Evolutionary conservation across 192 early-diverging fungal genomes (phyloP), one percentile per base, ranked within the genome.

Genomic region (Phlyctochytrium bullatum): DNA sequence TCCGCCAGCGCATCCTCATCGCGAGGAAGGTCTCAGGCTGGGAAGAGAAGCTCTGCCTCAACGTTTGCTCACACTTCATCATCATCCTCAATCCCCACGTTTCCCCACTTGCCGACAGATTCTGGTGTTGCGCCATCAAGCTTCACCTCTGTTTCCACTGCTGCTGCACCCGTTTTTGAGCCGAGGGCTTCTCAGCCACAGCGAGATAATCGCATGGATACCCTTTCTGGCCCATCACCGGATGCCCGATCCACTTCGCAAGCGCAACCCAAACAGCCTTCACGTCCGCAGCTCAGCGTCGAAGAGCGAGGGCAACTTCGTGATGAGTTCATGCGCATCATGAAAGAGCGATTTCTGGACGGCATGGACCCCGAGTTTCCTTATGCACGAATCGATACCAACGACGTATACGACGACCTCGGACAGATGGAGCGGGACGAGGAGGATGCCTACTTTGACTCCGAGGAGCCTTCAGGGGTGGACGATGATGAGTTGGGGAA

Each of bases 381-480:
- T 59, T 56, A 73, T 68, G 32, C 60, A 1, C n/a, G 14, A n/a
- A 60, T 73, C 20, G 72, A 73, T 57, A 34, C 36, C 3, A 52
- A 73, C 34, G 28, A 10, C 20, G 72, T 24, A 14, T 68, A 36
- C 17, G 72, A 73, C 63, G 72, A 73, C 60, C 35, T 56, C 16
- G 61, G 34, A 2, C 29, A 0, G 23, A 36, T 64, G 16, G n/a
- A 2, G 31, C 40, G 62, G 59, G 72, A 73, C 10, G 61, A 36
- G 59, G 53, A 73, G 35, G 72, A 73, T 34, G 34, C 36, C 10
- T 73, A 73, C 51, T 73, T 73, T 73, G 72, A 73, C 40, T 50
- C 25, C 59, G 65, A 67, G 40, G 52, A 57, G 40, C n/a, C n/a
- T n/a, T n/a, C n/a, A n/a, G n/a, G n/a, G n/a, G n/a, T n/a, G n/a